These are phyloP conservation scores for Immersiella caudata DNA, from an alignment of 495 filamentous ascomycete species.

Conservation along the genomic window DNA sequence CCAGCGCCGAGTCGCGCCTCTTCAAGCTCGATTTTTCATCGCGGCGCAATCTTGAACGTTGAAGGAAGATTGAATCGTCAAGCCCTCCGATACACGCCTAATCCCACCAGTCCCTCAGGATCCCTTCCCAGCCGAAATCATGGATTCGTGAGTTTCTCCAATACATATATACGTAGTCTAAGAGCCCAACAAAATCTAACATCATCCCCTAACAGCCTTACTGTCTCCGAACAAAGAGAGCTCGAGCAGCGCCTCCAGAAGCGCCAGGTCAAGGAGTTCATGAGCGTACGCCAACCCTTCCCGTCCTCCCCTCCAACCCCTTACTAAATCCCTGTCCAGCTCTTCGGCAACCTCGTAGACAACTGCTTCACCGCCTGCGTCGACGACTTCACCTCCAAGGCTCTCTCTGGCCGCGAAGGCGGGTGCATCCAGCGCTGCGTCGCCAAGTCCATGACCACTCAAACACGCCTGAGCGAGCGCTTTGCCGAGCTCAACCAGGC, in stretches of 20 bases:
- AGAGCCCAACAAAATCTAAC: constrained; percentile 20
- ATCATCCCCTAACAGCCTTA: constrained; percentile 55
- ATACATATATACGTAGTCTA: too few relatives aligned
- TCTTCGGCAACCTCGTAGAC: constrained; percentile 95
- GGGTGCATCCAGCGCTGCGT: constrained; percentile 91
- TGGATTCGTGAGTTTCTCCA: constrained; percentile 10
- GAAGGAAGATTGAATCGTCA: background rate
- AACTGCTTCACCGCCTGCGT: constrained; percentile 96
- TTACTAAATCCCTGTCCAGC: constrained; percentile 53
- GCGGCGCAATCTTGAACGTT: background rate
- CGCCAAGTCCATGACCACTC: constrained; percentile 88
- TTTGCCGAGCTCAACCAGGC: constrained; percentile 93
- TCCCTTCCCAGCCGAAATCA: background rate
- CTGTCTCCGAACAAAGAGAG: constrained; percentile 82
- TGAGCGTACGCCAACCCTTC: constrained; percentile 65
- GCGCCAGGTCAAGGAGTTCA: constrained; percentile 98
- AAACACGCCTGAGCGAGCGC: constrained; percentile 80
- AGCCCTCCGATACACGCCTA: background rate
- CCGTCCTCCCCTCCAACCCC: background rate
- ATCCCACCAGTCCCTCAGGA: background rate
- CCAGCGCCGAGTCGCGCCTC: background rate
- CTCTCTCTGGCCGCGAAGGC: constrained; percentile 80
- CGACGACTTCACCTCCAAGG: constrained; percentile 98
- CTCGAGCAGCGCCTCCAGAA: constrained; percentile 89
- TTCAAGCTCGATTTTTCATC: constrained; percentile 10